Percentiles rank a stretch among this genome's conserved stretches.
Evolutionary conservation across 2,329 filamentous ascomycete species (phyloP).

Genomic region (Neofusicoccum sp.): DNA sequence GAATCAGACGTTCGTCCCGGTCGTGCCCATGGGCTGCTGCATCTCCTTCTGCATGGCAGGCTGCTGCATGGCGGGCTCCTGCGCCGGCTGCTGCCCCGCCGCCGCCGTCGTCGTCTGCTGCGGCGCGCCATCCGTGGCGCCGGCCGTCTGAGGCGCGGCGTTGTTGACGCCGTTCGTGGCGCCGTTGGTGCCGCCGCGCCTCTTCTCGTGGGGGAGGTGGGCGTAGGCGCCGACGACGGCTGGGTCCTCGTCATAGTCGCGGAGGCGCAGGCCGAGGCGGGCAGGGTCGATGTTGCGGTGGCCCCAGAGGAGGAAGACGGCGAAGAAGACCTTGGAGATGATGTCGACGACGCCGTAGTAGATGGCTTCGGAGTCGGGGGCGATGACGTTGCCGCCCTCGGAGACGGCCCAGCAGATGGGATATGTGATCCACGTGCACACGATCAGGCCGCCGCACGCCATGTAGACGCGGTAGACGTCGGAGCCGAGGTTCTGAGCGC

Average conservation of each 20-base stretch:
- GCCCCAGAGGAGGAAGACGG: constrained; percentile 60
- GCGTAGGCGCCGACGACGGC: constrained; percentile 27
- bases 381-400: constrained; percentile 67
- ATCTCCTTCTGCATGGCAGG: too few species aligned
- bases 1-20: too few species aligned
- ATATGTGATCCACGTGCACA: constrained; percentile 66
- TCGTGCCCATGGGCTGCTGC: too few species aligned
- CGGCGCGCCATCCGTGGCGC: too few species aligned
- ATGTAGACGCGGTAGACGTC: constrained; percentile 59
- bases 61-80: too few species aligned
- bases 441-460: constrained; percentile 60
- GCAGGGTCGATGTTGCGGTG: constrained; percentile 64
- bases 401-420: constrained; percentile 65
- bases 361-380: constrained; percentile 66
- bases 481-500: constrained; percentile 58
- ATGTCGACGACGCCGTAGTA: constrained; percentile 71
- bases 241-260: constrained; percentile 50
- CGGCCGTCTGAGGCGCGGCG: not conserved
- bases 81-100: too few species aligned
- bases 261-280: constrained; percentile 56
- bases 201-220: constrained; percentile 24
- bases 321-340: constrained; percentile 66
- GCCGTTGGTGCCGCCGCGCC: constrained; percentile 25
- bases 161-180: constrained; percentile 18
- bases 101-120: too few species aligned